Percentiles rank a stretch among this genome's conserved stretches.
Evolutionary conservation across 352 stramenopile genomes (phyloP).

Genomic region (Globisporangium orthogonon): DNA sequence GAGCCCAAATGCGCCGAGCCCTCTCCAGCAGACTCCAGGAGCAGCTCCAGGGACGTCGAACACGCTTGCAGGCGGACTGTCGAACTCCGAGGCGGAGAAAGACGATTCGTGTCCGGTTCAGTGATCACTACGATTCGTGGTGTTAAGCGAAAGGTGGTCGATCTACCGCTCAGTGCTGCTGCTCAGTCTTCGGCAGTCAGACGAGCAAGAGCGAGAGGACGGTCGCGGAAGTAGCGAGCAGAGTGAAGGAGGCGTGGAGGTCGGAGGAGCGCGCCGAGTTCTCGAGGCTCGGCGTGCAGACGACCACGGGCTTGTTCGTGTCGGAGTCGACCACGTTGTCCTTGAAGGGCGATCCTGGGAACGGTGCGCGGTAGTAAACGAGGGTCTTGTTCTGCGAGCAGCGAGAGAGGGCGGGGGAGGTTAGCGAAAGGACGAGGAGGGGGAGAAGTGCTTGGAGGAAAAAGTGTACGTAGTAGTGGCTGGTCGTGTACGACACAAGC

Average conservation of each 20-base stretch:
- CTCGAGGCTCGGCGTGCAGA: constrained; percentile 81
- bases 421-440: constrained; percentile 1
- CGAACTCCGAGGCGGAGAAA: constrained; percentile 33
- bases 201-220: constrained; percentile 4
- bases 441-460: not conserved
- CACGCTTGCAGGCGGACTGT: constrained; percentile 20
- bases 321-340: constrained; percentile 65
- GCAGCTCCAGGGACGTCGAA: not conserved
- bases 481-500: not conserved
- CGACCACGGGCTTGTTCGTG: constrained; percentile 61
- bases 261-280: constrained; percentile 23
- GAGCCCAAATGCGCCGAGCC: not conserved
- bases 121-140: constrained; percentile 15
- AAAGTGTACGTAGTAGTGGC: constrained; percentile 4
- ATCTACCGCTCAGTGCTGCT: not conserved
- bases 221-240: not conserved
- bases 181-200: not conserved
- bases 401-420: not conserved
- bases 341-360: constrained; percentile 72
- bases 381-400: constrained; percentile 42
- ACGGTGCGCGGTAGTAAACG: constrained; percentile 77
- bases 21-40: not conserved
- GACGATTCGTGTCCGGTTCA: constrained; percentile 66
- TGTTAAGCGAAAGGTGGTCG: not conserved
- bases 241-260: not conserved